Evolutionary conservation across 2,329 filamentous ascomycete genomes (phyloP), one percentile per base, ranked within the genome.

Genomic region (Stromatinia cepivora): DNA sequence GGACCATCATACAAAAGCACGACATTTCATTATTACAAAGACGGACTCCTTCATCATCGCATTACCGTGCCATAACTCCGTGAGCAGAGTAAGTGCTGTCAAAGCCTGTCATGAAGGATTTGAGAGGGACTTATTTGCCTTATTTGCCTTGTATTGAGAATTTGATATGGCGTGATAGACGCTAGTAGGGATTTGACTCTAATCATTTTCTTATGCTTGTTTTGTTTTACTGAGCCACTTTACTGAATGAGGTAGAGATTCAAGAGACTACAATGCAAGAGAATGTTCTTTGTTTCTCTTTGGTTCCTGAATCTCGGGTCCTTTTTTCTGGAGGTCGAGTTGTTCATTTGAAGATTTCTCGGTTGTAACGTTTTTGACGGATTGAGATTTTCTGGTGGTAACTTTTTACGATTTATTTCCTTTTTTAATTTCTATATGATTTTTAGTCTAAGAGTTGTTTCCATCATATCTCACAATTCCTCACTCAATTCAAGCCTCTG

Each of bases 141-240:
- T n/a, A 34, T 54, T 34, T 34, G 58, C 58, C 58, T 62, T 36
- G 45, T 6, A 10, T 36, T 36, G 59, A 63, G 59, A 52, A 63
- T 63, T 52, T 25, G 45, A 54, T 53, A 68, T 68, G 66, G 66
- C 66, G 66, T 68, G 66, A 68, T 68, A 52, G 66, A 45, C 66
- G 57, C 66, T 68, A 68, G 66, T 53, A 68, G 31, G 66, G 66
- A 63, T 68, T 28, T 7, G 36, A 25, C 4, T 52, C 31, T 36
- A 50, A 52, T 36, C 45, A 46, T 1, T 31, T 65, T 53, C 39
- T 53, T 31, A 25, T 52, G 46, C 22, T 48, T 48, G 42, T 48
- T 62, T 31, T 48, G 20, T 22, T 56, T 61, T 61, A 20, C 25
- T 61, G n/a, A 31, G 28, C 28, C 22, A 61, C 45, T 36, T 62